Percentiles rank a stretch among this genome's conserved stretches.
These are phyloP conservation scores for Ramalina peruviana DNA, from an alignment of 495 filamentous ascomycete genomes.

Conservation along the genomic window DNA sequence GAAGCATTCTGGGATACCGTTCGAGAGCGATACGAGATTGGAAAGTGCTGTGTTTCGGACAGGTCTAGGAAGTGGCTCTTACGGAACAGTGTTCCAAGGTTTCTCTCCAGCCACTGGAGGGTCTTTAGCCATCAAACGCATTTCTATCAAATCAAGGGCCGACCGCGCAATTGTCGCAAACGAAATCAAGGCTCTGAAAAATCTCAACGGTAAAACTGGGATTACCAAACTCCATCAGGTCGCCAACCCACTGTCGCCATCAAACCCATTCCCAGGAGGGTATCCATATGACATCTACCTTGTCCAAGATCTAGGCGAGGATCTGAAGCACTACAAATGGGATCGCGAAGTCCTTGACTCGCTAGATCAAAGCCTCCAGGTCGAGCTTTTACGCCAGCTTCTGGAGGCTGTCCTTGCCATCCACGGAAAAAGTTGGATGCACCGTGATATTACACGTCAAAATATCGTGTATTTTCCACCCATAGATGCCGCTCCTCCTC, in stretches of 20 bases:
- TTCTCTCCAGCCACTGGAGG: not conserved
- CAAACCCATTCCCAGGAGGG: not conserved
- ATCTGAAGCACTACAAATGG: not conserved
- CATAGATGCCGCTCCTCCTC: not conserved
- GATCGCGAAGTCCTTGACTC: not conserved
- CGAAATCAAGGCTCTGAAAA: not conserved
- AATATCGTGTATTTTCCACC: constrained; percentile 6
- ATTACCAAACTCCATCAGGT: not conserved
- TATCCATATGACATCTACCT: constrained; percentile 1
- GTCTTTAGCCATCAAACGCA: not conserved
- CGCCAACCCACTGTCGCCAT: not conserved
- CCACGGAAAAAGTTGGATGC: constrained; percentile 3
- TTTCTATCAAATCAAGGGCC: not conserved
- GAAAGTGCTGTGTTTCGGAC: not conserved
- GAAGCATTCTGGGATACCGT: not conserved
- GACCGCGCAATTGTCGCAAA: not conserved
- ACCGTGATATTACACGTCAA: constrained; percentile 4
- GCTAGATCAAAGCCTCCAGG: not conserved
- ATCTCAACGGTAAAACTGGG: not conserved
- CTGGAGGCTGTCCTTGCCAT: not conserved
- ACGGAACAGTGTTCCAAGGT: not conserved
- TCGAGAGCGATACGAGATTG: not conserved
- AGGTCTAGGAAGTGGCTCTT: not conserved
- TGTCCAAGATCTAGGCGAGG: not conserved
- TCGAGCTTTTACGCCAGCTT: not conserved